phyloP scores from a whole-genome alignment of 345 rosid genomes.

The Lumnitzera racemosa region DNA sequence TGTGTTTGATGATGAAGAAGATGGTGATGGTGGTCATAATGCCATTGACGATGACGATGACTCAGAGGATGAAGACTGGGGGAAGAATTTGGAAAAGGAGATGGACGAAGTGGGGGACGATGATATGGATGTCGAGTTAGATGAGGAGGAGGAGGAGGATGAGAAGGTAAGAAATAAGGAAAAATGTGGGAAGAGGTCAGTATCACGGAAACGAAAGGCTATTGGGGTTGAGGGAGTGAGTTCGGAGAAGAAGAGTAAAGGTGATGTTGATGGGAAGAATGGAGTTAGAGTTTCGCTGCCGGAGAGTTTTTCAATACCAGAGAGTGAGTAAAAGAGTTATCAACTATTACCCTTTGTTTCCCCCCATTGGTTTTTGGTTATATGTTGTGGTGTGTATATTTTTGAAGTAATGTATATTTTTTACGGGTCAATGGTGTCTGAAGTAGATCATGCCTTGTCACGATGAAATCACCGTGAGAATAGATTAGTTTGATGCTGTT shows the following conservation, averaged over 20 bases:
- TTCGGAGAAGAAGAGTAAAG: constrained; percentile 25
- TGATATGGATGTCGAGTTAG: constrained; percentile 21
- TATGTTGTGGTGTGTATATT: no score
- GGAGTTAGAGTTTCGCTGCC: constrained; percentile 25
- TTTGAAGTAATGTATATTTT: no score
- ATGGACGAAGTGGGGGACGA: constrained; percentile 28
- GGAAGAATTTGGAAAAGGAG: constrained; percentile 34
- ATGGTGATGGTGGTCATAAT: constrained; percentile 7
- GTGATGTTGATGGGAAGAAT: constrained; percentile 17
- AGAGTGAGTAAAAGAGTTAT: no score
- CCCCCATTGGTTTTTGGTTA: no score
- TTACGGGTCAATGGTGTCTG: no score
- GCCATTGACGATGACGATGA: constrained; percentile 30
- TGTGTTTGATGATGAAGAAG: constrained; percentile 23
- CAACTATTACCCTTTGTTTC: no score
- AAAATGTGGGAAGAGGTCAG: not conserved
- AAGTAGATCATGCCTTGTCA: no score
- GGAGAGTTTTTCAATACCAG: constrained; percentile 7
- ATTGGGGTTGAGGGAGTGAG: constrained; percentile 17
- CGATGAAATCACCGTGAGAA: no score
- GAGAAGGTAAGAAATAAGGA: constrained; percentile 14
- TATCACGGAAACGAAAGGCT: constrained; percentile 39
- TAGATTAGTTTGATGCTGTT: no score
- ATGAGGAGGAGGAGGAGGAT: constrained; percentile 9
- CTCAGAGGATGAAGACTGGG: constrained; percentile 86